A percentile compares a stretch with the other conserved stretches of the same genome.
phyloP scores from a whole-genome alignment of 2,329 filamentous ascomycete genomes.

The Colletotrichum melonis region DNA sequence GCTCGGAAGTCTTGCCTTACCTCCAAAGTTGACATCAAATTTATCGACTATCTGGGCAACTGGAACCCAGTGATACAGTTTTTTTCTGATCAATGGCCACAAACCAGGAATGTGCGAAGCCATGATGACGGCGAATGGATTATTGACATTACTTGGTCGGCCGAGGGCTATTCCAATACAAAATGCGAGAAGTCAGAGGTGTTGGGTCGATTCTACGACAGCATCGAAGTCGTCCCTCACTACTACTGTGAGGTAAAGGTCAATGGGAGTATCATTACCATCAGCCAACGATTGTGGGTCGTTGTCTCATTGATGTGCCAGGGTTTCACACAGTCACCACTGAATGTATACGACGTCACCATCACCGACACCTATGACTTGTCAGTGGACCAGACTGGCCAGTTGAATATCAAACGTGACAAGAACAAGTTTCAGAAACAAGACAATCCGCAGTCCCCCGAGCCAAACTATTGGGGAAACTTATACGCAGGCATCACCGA shows the following conservation, averaged over 20 bases:
- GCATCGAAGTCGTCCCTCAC: not conserved
- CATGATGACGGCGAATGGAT: not conserved
- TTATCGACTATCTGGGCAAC: not conserved
- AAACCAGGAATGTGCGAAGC: not conserved
- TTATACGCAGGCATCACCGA: not conserved
- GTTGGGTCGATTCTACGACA: not conserved
- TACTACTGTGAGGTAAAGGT: not conserved
- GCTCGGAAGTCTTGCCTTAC: not conserved
- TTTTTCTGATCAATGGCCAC: not conserved
- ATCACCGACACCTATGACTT: not conserved
- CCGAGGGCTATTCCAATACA: not conserved
- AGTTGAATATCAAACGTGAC: not conserved
- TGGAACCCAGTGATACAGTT: not conserved
- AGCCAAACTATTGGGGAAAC: not conserved
- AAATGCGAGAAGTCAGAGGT: too few species aligned
- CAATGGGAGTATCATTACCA: not conserved
- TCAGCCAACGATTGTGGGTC: not conserved
- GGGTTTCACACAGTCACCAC: accelerated
- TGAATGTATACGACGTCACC: not conserved
- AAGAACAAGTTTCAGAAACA: not conserved
- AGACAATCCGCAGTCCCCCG: not conserved
- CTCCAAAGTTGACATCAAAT: not conserved
- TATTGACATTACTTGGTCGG: not conserved
- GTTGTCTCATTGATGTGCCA: not conserved
- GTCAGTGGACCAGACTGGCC: not conserved